Percentiles rank a stretch among this genome's conserved stretches.
These are phyloP conservation scores for Pneumocystis canis DNA, from an alignment of 1,139 yeast genomes.

Conservation along the genomic window DNA sequence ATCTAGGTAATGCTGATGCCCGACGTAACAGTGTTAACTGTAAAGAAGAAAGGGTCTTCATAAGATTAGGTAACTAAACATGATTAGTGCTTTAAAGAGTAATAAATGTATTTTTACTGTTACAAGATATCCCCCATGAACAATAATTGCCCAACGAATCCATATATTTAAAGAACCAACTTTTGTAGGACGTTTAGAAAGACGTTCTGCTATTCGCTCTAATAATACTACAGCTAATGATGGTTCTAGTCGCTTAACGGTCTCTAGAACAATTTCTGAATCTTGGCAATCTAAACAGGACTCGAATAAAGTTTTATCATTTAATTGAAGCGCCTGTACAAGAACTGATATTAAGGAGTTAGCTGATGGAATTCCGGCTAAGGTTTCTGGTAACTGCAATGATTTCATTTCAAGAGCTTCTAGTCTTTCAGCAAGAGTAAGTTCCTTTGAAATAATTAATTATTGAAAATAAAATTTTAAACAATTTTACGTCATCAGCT, in stretches of 20 bases:
- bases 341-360: constrained; percentile 28
- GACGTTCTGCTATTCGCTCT: constrained; percentile 72
- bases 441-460: too few relatives aligned
- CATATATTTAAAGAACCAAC: constrained; percentile 70
- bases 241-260: constrained; percentile 58
- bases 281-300: constrained; percentile 67
- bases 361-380: constrained; percentile 19
- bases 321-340: constrained; percentile 29
- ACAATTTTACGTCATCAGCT: neutral
- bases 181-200: constrained; percentile 51
- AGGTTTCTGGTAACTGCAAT: constrained; percentile 16
- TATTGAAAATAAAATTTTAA: neutral
- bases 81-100: neutral
- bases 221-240: constrained; percentile 57
- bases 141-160: constrained; percentile 85
- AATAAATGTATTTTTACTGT: constrained; percentile 20
- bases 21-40: constrained; percentile 65
- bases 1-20: constrained; percentile 60
- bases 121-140: constrained; percentile 73
- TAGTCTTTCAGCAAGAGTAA: constrained; percentile 29
- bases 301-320: constrained; percentile 37
- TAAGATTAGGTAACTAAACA: constrained; percentile 44
- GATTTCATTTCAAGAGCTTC: constrained; percentile 27
- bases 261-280: constrained; percentile 54
- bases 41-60: constrained; percentile 54